Evolutionary conservation across 2,329 filamentous ascomycete species (phyloP).

Genomic region (Alternaria arborescens): DNA sequence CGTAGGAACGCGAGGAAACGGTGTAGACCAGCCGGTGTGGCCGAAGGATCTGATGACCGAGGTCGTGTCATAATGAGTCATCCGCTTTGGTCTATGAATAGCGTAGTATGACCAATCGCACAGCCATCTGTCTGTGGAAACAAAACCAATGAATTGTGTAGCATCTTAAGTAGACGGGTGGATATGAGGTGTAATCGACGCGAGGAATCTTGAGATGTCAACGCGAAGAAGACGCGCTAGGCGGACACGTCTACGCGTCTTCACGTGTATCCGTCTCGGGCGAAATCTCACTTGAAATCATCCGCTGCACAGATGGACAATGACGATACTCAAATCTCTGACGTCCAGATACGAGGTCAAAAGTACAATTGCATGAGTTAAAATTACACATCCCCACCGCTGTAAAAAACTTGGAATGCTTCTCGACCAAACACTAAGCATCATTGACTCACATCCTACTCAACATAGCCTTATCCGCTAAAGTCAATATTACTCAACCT

Average conservation of each 20-base stretch:
- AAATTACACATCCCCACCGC: not conserved
- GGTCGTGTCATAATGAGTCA: constrained; percentile 37
- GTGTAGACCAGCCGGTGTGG: constrained; percentile 59
- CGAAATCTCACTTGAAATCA: not conserved
- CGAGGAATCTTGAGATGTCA: not conserved
- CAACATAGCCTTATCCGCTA: not conserved
- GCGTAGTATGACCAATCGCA: not conserved
- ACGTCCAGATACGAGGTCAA: not conserved
- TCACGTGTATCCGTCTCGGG: not conserved
- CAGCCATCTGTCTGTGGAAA: not conserved
- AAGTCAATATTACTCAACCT: not conserved
- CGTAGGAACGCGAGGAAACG: constrained; percentile 61
- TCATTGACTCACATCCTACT: not conserved
- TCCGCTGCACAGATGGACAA: not conserved
- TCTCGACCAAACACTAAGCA: not conserved
- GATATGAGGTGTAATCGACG: too few species aligned
- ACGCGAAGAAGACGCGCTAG: not conserved
- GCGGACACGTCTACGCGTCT: not conserved
- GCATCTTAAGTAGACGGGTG: not conserved
- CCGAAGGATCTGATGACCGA: constrained; percentile 56
- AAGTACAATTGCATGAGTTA: not conserved
- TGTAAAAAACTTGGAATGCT: not conserved
- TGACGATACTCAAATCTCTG: not conserved
- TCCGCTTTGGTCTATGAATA: not conserved
- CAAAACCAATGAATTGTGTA: not conserved